Conservation (phyloP, 352 stramenopile species). For the Pythium chondricola region DNA sequence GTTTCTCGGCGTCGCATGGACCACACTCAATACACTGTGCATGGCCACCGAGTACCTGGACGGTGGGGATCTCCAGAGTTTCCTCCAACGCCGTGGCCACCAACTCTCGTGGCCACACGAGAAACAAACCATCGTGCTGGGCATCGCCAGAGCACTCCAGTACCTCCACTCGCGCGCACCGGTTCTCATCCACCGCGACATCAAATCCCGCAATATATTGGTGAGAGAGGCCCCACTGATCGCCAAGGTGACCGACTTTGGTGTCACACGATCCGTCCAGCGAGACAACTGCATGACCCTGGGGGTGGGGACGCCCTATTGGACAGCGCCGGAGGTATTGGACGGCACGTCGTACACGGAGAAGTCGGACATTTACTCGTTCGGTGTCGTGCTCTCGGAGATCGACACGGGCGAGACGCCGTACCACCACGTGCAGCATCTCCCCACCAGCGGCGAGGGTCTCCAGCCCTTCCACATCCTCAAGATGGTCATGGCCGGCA, state of each 20-base stretch:
- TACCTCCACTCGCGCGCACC: conserved; percentile 37
- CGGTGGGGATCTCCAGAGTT: conserved; percentile 18
- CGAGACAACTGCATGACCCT: conserved; percentile 31
- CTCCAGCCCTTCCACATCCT: conserved; percentile 49
- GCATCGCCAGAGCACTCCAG: conserved; percentile 32
- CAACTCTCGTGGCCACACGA: conserved; percentile 30
- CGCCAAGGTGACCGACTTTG: conserved; percentile 82
- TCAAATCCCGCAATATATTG: conserved; percentile 54
- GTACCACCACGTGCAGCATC: conserved; percentile 17
- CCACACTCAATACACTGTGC: conserved; percentile 14
- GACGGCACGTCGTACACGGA: conserved; percentile 37
- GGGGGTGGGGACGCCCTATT: conserved; percentile 77
- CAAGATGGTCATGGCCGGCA: conserved; percentile 35
- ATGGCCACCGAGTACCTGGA: conserved; percentile 21
- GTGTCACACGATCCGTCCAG: conserved; percentile 30
- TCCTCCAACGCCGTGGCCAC: conserved; percentile 12
- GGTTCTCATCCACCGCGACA: conserved; percentile 37
- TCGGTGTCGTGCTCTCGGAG: no score
- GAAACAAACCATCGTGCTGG: conserved; percentile 41
- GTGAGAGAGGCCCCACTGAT: conserved; percentile 25
- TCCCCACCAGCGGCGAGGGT: conserved; percentile 7
- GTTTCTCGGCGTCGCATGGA: conserved; percentile 22
- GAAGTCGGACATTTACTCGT: conserved; percentile 76
- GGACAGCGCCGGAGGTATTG: conserved; percentile 73
- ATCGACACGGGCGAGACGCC: conserved; percentile 5